Evolutionary conservation across 1,139 yeast species (phyloP).

Genomic region (Suhomyces yuchorum): DNA sequence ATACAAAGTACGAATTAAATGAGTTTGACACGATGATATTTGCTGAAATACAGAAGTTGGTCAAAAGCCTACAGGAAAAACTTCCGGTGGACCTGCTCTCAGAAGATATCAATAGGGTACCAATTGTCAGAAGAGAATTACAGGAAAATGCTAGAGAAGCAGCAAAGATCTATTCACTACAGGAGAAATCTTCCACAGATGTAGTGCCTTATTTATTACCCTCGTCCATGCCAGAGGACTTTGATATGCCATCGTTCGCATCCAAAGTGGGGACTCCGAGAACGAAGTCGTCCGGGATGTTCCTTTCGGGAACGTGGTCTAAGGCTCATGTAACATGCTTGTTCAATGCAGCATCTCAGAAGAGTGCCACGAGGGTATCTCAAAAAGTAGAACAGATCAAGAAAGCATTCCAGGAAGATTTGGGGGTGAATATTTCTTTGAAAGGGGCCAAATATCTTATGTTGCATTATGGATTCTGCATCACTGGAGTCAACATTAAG

Average conservation of each 20-base stretch:
- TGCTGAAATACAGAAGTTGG: conserved; percentile 15
- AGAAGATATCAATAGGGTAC: conserved; percentile 24
- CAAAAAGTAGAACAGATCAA: conserved; percentile 9
- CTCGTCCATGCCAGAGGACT: conserved; percentile 1
- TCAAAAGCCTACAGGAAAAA: conserved; percentile 22
- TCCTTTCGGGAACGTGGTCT: conserved; percentile 13
- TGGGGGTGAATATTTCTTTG: conserved; percentile 11
- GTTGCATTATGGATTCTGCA: conserved; percentile 23
- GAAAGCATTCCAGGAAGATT: conserved; percentile 10
- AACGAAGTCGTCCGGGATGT: background rate
- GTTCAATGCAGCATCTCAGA: conserved; percentile 11
- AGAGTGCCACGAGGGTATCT: background rate
- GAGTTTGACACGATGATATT: conserved; percentile 6
- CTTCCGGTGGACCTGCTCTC: conserved; percentile 28
- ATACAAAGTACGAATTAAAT: conserved; percentile 12
- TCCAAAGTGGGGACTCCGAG: background rate
- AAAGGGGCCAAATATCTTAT: conserved; percentile 21
- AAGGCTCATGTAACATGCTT: conserved; percentile 14
- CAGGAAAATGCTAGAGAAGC: conserved; percentile 37
- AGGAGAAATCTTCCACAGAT: conserved; percentile 9
- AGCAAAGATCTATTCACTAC: conserved; percentile 23
- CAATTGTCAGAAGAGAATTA: conserved; percentile 32
- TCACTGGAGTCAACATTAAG: conserved; percentile 12
- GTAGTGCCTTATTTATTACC: conserved; percentile 2
- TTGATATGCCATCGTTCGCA: background rate